Percentiles rank a stretch among this genome's conserved stretches.
Evolutionary conservation across 2,329 filamentous ascomycete species (phyloP).

Genomic region (Xylariales sp.): DNA sequence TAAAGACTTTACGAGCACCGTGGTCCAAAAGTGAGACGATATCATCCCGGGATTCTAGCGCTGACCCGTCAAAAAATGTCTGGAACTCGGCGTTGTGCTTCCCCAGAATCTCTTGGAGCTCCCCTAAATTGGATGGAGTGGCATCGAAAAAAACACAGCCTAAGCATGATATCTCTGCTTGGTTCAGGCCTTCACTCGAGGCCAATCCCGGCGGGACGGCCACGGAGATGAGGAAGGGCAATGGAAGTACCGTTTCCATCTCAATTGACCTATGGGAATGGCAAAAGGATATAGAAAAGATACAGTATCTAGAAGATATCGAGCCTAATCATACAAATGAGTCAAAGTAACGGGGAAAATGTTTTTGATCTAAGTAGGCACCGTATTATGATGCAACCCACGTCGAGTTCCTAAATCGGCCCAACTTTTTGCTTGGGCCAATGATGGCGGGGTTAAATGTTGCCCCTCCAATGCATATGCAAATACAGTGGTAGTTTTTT

Average conservation of each 20-base stretch:
- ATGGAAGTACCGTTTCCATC: slow-evolving; percentile 73
- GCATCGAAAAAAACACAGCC: slow-evolving; percentile 70
- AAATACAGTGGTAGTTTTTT: too few species aligned
- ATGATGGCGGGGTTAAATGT: slow-evolving; percentile 44
- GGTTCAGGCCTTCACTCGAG: slow-evolving; percentile 64
- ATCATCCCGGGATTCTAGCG: slow-evolving; percentile 75
- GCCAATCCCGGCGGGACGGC: slow-evolving; percentile 62
- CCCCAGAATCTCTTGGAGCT: slow-evolving; percentile 60
- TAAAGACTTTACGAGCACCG: slow-evolving; percentile 87
- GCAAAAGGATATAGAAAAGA: neutral
- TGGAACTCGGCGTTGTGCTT: slow-evolving; percentile 64
- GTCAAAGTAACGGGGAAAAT: slow-evolving; percentile 13
- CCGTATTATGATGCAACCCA: slow-evolving; percentile 33
- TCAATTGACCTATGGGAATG: slow-evolving; percentile 8
- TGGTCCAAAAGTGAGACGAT: slow-evolving; percentile 84
- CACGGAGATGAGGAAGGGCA: slow-evolving; percentile 72
- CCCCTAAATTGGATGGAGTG: slow-evolving; percentile 54
- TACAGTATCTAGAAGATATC: neutral
- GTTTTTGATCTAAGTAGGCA: slow-evolving; percentile 10
- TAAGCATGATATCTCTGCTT: slow-evolving; percentile 68
- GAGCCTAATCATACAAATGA: slow-evolving; percentile 2
- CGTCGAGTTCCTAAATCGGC: slow-evolving; percentile 39
- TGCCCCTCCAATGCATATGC: slow-evolving; percentile 37
- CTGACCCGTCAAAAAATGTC: slow-evolving; percentile 81
- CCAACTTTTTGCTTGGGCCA: slow-evolving; percentile 37